Conservation (phyloP, 192 early-diverging fungal species). For the Mortierella hygrophila region DNA sequence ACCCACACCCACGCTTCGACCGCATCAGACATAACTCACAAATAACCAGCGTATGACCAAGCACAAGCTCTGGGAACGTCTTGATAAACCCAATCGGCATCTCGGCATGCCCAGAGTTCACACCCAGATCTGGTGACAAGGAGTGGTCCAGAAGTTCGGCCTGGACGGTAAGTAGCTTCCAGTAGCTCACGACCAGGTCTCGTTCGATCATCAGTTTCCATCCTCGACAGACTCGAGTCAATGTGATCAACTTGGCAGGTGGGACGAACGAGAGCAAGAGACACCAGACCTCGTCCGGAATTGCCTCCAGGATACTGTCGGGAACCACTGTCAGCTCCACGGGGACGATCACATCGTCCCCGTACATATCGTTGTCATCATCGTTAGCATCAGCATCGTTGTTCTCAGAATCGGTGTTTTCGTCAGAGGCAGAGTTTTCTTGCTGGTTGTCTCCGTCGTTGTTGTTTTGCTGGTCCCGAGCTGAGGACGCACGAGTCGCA, state of each 20-base stretch:
- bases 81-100: background rate
- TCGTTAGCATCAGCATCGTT: background rate
- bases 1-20: constrained; percentile 11
- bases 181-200: background rate
- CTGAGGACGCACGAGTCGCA: background rate
- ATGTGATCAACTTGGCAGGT: background rate
- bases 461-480: background rate
- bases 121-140: too few species aligned
- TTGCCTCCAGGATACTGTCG: background rate
- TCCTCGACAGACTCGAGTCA: constrained; percentile 8
- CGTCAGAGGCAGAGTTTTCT: background rate
- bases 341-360: background rate
- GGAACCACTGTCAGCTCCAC: background rate
- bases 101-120: background rate
- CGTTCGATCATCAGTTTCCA: constrained; percentile 19
- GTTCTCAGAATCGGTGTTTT: background rate
- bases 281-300: constrained; percentile 13
- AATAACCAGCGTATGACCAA: constrained; percentile 14
- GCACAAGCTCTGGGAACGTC: background rate
- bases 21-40: constrained; percentile 14
- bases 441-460: background rate
- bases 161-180: background rate
- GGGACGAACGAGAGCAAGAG: constrained; percentile 20
- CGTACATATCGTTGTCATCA: background rate
- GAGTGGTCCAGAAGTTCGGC: background rate